Base-by-base conservation (phyloP, 148 eudicot species). In the Nyssa sinensis region DNA sequence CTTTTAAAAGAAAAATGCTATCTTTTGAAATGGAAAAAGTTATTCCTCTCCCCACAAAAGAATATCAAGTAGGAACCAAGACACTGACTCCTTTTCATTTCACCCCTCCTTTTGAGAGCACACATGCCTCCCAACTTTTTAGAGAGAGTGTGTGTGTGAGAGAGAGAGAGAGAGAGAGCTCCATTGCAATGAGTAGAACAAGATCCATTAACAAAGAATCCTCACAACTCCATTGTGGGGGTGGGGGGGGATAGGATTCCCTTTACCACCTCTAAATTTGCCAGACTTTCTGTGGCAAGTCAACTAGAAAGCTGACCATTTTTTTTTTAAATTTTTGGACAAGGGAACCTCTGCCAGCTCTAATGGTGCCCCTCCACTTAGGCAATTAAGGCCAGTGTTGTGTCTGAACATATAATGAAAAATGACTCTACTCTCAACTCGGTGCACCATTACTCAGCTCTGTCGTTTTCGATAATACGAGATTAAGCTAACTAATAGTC, bases 51-150 rank as follows among this genome's bases (percentile, higher is more conserved):
- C 80, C 80, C 88, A 82, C 82, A 82, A 84, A 39, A 82, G 31
- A 84, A 87, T 87, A 84, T 78, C 84, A 78, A 87, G 84, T 78
- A 80, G 67, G 66, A 77, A 77, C 85, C 87, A 84, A 81, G 77
- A 76, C 60, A 71, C 57, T 58, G 73, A 66, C 82, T 62, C 64
- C 79, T 59, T 77, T 73, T 78, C 74, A 69, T 67, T 77, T 79
- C 66, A 77, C 60, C 65, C 75, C 78, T 64, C 51, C 75, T 81
- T 81, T 77, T 74, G 35, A 79, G 64, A 62, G 55, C 77, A 72
- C 72, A 78, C 77, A 64, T 68, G 73, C 68, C 62, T 72, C 66
- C 57, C 77, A 71, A 44, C 67, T 30, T 60, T 14, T 13, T 69
- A 21, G 65, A 2, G 58, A 23, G 31, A 31, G 24, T 16, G 51